phyloP scores from a whole-genome alignment of 2,329 filamentous ascomycete genomes.

The Lachnellula suecica region DNA sequence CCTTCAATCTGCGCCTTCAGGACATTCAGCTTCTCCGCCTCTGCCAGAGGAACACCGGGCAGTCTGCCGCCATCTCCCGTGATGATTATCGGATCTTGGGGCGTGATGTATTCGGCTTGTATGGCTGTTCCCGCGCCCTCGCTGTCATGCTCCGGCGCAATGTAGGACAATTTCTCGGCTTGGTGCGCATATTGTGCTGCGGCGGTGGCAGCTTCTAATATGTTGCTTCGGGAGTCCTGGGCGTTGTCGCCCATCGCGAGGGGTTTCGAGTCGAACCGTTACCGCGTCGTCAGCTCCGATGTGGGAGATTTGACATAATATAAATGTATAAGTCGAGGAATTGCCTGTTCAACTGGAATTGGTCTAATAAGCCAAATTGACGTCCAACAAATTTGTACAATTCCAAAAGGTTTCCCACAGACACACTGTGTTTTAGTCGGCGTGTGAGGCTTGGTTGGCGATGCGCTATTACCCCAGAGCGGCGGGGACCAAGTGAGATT shows the following conservation, averaged over 20 bases:
- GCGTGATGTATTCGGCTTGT: constrained; percentile 64
- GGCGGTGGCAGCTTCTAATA: constrained; percentile 3
- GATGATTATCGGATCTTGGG: constrained; percentile 69
- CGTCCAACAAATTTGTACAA: too few species aligned
- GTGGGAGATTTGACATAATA: constrained; percentile 7
- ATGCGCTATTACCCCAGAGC: too few species aligned
- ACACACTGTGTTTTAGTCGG: too few species aligned
- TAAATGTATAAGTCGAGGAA: too few species aligned
- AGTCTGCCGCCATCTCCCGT: constrained; percentile 66
- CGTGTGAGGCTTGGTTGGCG: too few species aligned
- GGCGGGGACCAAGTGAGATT: too few species aligned
- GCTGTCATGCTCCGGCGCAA: constrained; percentile 27
- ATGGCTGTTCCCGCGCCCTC: constrained; percentile 47
- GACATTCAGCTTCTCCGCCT: constrained; percentile 69
- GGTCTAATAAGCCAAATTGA: too few species aligned
- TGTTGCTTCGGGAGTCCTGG: not conserved
- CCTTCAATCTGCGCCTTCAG: constrained; percentile 50
- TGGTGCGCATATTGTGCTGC: constrained; percentile 61
- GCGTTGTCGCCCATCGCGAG: constrained; percentile 6
- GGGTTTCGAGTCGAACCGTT: constrained; percentile 10
- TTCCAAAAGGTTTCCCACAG: not conserved
- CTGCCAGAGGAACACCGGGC: constrained; percentile 66
- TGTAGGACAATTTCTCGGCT: constrained; percentile 54
- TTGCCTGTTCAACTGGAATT: too few species aligned
- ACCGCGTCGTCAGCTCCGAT: not conserved